Evolutionary conservation across 2,329 filamentous ascomycete genomes (phyloP), one percentile per base, ranked within the genome.

Genomic region (Ophiostoma triangulosporum): DNA sequence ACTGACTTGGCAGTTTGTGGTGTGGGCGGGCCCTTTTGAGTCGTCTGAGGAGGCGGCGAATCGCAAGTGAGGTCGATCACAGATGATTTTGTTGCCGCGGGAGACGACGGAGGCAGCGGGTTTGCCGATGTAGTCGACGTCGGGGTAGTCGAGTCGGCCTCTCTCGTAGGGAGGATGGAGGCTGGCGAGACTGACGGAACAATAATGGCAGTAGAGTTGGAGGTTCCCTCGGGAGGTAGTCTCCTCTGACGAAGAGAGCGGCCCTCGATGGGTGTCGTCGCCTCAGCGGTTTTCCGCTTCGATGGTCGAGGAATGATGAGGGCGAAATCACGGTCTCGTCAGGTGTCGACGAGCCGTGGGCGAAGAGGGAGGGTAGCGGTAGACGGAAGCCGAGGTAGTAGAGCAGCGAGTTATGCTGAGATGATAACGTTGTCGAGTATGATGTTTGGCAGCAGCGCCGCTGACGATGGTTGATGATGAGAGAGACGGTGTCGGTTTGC

Each of bases 271-370:
- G 69, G 71, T 65, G 73, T 73, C 73, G 73, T 76, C 75, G 76
- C 77, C 77, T 81, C 78, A 76, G 77, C 77, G 70, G 78, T 77
- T 71, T 79, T 81, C 68, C 78, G 74, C 69, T 81, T 81, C 63
- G 75, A 72, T 61, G 75, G 77, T 59, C 66, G 75, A 69, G 77
- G 72, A 80, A 81, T 81, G 64, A 68, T 81, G 76, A 60, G 45
- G 32, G 22, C 12, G 46, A 43, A 56, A 26, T 46, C 49, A 40
- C 36, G 35, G 17, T 60, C 60, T 59, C 60, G 60, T 60, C 59
- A 22, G 40, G 2, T 35, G 32, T 46, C 48, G 60, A 62, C 60
- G 57, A 62, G 60, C 58, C 27, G 35, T 35, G 45, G 14, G 20
- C 35, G 22, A 3, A 7, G 22, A 35, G 27, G 22, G 35, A 38